Base-by-base conservation (phyloP, 345 rosid genomes). In the Gossypium turneri region DNA sequence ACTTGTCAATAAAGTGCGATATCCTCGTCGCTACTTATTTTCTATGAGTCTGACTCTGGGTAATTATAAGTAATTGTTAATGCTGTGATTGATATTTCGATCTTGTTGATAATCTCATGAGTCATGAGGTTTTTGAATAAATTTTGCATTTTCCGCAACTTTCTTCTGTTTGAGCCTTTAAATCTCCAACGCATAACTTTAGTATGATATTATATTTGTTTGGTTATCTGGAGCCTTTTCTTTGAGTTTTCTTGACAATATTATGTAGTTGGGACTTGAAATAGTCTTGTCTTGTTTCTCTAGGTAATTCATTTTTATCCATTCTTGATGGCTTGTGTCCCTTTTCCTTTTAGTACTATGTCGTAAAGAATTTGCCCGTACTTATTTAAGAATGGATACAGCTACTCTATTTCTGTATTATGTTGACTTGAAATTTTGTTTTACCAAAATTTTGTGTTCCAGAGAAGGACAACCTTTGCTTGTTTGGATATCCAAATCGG, bases 381-480 rank as follows among this genome's bases (percentile, higher is more conserved):
- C 60, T 56, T 47, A 47, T 47, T 47, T 47, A 47, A 47, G 51
- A 47, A 19, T 19, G 20, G 20, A 27, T 52, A 12, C 6, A 9
- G 10, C 9, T 27, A 53, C 20, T 27, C 9, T 70, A 43, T 70
- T 70, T 25, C 20, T 53, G 27, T 52, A 2, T 34, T 34, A 34
- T n/a, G 10, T 70, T 2, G 17, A 12, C 45, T 52, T 53, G 16
- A 20, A 52, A 70, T 10, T 17, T 29, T 53, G 12, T 34, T 53
- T 4, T 3, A 5, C 12, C 11, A 29, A 52, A 27, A 6, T 70
- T 52, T 3, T 43, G 41, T 20, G 59, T 79, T 82, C 51, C 84
- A 92, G 96, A 86, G 83, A 92, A 90, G 79, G 94, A 92, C 79
- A 92, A 92, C 69, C 96, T 90, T 73, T 90, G 94, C 82, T 84